phyloP scores from a whole-genome alignment of 495 filamentous ascomycete genomes.

The Lindgomyces ingoldianus region DNA sequence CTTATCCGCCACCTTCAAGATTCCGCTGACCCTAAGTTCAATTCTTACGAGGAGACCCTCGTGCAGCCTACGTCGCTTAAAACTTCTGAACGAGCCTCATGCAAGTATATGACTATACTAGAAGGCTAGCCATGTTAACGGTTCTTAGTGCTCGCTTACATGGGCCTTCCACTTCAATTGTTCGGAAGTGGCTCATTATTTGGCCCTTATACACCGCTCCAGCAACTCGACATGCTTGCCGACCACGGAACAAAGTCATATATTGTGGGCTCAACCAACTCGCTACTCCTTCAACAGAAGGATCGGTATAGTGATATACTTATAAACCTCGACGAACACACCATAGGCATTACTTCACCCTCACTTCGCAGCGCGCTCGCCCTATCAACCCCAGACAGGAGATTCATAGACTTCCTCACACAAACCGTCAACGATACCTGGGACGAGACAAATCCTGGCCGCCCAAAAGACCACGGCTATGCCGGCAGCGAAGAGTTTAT shows the following conservation, averaged over 20 bases:
- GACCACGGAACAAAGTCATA: slow-evolving; percentile 96
- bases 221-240: slow-evolving; percentile 91
- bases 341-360: slow-evolving; percentile 76
- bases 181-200: slow-evolving; percentile 97
- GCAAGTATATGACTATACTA: slow-evolving; percentile 51
- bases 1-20: slow-evolving; percentile 84
- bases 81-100: slow-evolving; percentile 86
- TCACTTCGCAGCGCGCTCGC: slow-evolving; percentile 75
- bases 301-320: slow-evolving; percentile 98
- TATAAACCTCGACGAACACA: slow-evolving; percentile 92
- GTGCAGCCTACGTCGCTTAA: slow-evolving; percentile 79
- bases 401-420: slow-evolving; percentile 95
- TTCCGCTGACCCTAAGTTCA: slow-evolving; percentile 85
- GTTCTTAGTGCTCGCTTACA: slow-evolving; percentile 73
- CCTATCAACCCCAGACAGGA: slow-evolving; percentile 81
- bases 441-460: slow-evolving; percentile 84
- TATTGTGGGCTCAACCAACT: slow-evolving; percentile 96
- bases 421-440: slow-evolving; percentile 94
- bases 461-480: slow-evolving; percentile 92
- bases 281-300: slow-evolving; percentile 85
- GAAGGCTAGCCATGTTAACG: too few species aligned
- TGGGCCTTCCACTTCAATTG: slow-evolving; percentile 91
- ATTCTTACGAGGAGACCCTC: slow-evolving; percentile 75
- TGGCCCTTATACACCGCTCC: slow-evolving; percentile 93
- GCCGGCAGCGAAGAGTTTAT: slow-evolving; percentile 98